Evolutionary conservation across 2,329 filamentous ascomycete genomes (phyloP).

Genomic region (Blastomyces percursus): DNA sequence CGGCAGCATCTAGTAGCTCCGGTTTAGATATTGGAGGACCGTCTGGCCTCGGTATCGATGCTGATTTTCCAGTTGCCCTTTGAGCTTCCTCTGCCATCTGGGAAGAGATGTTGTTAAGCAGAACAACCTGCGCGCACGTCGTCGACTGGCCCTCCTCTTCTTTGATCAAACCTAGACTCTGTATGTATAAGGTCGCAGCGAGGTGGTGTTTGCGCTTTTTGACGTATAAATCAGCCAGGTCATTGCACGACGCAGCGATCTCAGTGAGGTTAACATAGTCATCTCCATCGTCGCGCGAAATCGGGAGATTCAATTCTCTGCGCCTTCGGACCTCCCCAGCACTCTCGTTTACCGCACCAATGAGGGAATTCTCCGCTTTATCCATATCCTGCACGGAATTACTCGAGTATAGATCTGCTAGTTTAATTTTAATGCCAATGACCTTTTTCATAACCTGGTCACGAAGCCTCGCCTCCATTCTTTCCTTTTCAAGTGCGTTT

Average conservation of each 20-base stretch:
- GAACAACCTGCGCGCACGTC: conserved; percentile 65
- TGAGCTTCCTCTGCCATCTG: conserved; percentile 37
- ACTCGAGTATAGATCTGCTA: conserved; percentile 71
- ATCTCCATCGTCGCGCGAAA: conserved; percentile 40
- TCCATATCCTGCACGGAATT: conserved; percentile 64
- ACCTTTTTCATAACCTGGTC: conserved; percentile 49
- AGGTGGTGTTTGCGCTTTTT: conserved; percentile 64
- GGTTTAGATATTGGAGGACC: conserved; percentile 43
- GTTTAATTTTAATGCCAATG: conserved; percentile 67
- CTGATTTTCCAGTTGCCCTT: conserved; percentile 18
- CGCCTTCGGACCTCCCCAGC: conserved; percentile 63
- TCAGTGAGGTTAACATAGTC: conserved; percentile 32
- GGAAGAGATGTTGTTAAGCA: conserved; percentile 48
- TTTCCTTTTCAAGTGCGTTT: conserved; percentile 15
- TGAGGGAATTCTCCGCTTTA: conserved; percentile 61
- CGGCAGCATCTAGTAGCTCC: conserved; percentile 57
- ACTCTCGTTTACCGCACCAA: conserved; percentile 71
- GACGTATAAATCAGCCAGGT: conserved; percentile 67
- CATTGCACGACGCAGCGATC: conserved; percentile 33
- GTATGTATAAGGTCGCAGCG: conserved; percentile 74
- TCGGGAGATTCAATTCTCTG: conserved; percentile 54
- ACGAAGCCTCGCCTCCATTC: conserved; percentile 38
- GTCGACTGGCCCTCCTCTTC: conserved; percentile 31
- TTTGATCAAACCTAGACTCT: conserved; percentile 61
- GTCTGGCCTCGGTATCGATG: conserved; percentile 25